Percentiles rank a stretch among this genome's conserved stretches.
phyloP scores from a whole-genome alignment of 2,329 filamentous ascomycete genomes.

The Diaporthe caulivora region DNA sequence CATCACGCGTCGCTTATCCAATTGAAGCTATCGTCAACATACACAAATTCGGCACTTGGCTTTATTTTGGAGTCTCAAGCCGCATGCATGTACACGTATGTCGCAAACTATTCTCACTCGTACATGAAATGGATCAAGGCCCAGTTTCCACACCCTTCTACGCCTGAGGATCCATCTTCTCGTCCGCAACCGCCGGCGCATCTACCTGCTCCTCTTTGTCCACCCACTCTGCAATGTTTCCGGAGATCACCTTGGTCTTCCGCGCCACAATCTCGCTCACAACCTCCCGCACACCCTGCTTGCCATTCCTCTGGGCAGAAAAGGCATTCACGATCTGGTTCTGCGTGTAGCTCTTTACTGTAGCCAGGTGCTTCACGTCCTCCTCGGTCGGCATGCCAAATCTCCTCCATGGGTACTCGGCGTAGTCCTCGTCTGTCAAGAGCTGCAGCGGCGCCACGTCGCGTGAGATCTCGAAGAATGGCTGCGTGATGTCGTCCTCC shows the following conservation, averaged over 20 bases:
- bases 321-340: constrained; percentile 75
- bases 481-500: constrained; percentile 66
- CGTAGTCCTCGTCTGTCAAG: constrained; percentile 73
- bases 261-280: constrained; percentile 76
- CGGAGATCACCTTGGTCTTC: constrained; percentile 60
- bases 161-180: background rate
- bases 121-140: constrained; percentile 17
- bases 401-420: constrained; percentile 77
- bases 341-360: constrained; percentile 54
- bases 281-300: constrained; percentile 78
- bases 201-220: constrained; percentile 55
- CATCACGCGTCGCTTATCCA: background rate
- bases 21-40: constrained; percentile 6
- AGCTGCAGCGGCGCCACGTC: constrained; percentile 66
- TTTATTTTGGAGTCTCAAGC: background rate
- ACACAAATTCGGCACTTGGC: background rate
- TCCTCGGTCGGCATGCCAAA: constrained; percentile 81
- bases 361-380: constrained; percentile 64
- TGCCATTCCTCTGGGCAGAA: constrained; percentile 68
- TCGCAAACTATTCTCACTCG: background rate
- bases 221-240: constrained; percentile 46
- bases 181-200: background rate
- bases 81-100: background rate
- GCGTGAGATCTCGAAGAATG: constrained; percentile 74
- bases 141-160: background rate